Base-by-base conservation (phyloP, 306 rosid genomes). In the Pyrus communis region DNA sequence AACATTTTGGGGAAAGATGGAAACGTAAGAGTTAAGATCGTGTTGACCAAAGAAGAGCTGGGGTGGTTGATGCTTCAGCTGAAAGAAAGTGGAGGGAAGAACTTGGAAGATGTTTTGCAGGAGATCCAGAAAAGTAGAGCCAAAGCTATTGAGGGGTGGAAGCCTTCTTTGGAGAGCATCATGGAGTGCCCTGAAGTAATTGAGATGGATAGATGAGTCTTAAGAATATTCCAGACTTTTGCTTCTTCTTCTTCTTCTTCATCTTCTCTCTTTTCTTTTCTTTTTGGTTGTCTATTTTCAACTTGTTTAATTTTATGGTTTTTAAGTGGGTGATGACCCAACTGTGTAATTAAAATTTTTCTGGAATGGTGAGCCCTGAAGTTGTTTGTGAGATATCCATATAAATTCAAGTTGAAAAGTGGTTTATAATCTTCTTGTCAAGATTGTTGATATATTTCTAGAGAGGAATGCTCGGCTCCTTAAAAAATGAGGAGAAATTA, bases 111-210 rank as follows among this genome's bases (percentile, higher is more conserved):
- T 59, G 82, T 88, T 15, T 73, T 92, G 66, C 52, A n/a, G 68
- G 89, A 87, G 77, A 90, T 92, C 45, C 78, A 85, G 79, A 93
- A 61, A 45, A 70, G 78, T 13, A 88, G 94, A 86, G 72, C 65
- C 17, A 85, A 80, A 58, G 65, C 35, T 63, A 59, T 33, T 60
- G 71, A 60, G n/a, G 85, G 74, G 4, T 94, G 98, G 98, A 94
- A 88, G 82, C 98, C 98, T 85, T 90, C 95, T 80, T 73, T 94
- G 23, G 97, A 90, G 58, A 87, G 91, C 40, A 87, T 94, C 69
- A 57, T 86, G 76, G 98, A 93, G 67, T 87, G 85, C 67, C 93
- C 97, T 64, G 97, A 93, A 81, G 15, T 84, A 14, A 75, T 66
- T 67, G 89, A 87, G 77, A 80, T 27, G 81, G 83, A 75, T 70